Evolutionary conservation across 805 yeast species (phyloP).

Genomic region (Saturnispora quitensis): DNA sequence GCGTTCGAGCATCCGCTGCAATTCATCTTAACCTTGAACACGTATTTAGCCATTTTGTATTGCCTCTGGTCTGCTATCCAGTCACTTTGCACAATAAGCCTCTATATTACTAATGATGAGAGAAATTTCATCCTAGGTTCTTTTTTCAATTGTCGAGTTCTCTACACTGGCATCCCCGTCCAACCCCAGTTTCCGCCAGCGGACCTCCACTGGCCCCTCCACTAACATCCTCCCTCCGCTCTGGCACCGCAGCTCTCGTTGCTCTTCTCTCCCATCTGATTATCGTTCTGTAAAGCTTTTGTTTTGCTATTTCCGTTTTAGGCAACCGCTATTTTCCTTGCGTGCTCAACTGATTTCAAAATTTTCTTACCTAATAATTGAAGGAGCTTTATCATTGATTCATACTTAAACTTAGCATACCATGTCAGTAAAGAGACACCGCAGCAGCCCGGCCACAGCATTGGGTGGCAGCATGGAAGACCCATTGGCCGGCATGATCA

Average conservation of each 20-base stretch:
- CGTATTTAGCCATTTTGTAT: conserved; percentile 44
- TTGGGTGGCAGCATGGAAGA: neutral
- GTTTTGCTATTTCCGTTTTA: conserved; percentile 1
- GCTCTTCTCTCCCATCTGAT: neutral
- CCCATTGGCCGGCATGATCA: conserved; percentile 1
- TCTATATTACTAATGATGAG: neutral
- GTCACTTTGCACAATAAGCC: neutral
- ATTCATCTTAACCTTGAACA: conserved; percentile 75
- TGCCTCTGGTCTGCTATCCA: neutral
- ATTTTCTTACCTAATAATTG: neutral
- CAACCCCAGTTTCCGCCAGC: neutral
- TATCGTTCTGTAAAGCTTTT: neutral
- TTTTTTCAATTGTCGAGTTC: no score
- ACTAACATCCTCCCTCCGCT: no score
- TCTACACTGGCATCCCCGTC: neutral
- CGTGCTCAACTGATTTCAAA: neutral
- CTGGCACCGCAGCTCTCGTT: no score
- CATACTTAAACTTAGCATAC: neutral
- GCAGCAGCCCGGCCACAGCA: neutral
- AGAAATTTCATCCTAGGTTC: neutral
- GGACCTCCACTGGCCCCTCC: no score
- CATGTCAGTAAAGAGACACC: neutral
- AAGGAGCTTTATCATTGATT: neutral
- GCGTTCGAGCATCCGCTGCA: conserved; percentile 88
- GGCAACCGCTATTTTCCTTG: neutral